Base-by-base conservation (phyloP, 2,329 filamentous ascomycete genomes). In the Hypoxylon sp. region DNA sequence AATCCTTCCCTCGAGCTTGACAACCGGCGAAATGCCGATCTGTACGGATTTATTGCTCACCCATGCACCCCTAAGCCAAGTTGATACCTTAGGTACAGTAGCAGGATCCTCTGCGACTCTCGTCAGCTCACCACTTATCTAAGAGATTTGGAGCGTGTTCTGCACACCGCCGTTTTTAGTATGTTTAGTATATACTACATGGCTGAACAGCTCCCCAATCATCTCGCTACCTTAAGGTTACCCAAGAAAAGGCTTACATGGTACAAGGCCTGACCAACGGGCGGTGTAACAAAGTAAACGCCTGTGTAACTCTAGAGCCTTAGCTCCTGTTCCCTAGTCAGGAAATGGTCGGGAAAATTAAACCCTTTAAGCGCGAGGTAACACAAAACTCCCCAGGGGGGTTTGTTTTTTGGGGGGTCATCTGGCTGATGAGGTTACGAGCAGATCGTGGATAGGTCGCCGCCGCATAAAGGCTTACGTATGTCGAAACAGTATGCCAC, bases 221-320 rank as follows among this genome's bases (percentile, higher is more conserved):
- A 46, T 23, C 2, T 30, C 19, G 32, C 37, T 46, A 45, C 52
- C 16, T 29, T 25, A 43, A 29, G 23, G 34, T 60, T 56, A 55
- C 53, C 25, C 51, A 25, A 29, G 11, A 8, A 41, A 50, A 16
- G 39, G 47, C 56, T 68, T 63, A 65, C 59, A 46, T 61, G 45
- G 46, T 65, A 65, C 56, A 59, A 25, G 32, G 14, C 21, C 39
- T 41, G 30, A 47, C 32, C 50, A 51, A 30, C 29, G 39, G 23
- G 39, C 45, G 32, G 65, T 65, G 67, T 67, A 67, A 69, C 67
- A 39, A 30, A 21, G 32, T 60, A 67, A 57, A 67, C 67, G 67
- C 67, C 56, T 14, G 67, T 69, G 61, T 67, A 63, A 69, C 63
- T 57, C n/a, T 4, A 50, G 23, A 43, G 16, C 29, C 59, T 57